These are phyloP conservation scores for Aspergillus sparsus DNA, from an alignment of 495 filamentous ascomycete genomes.

Conservation along the genomic window DNA sequence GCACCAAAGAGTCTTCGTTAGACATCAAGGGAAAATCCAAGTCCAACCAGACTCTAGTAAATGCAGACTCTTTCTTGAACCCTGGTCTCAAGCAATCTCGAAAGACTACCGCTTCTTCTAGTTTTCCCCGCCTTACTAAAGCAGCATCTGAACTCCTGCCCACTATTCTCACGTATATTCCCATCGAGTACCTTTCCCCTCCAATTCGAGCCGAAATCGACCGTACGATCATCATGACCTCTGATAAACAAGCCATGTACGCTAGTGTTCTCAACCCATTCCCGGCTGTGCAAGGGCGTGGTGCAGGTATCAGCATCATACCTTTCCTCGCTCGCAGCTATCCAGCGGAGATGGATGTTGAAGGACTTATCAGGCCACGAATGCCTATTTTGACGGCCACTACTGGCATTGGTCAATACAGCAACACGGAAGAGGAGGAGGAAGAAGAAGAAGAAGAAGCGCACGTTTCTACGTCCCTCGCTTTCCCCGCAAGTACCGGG, in stretches of 20 bases:
- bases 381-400: constrained; percentile 55
- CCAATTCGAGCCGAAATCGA: constrained; percentile 71
- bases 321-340: constrained; percentile 69
- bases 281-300: constrained; percentile 55
- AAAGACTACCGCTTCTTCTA: constrained; percentile 21
- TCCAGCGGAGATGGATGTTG: constrained; percentile 61
- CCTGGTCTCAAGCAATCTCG: constrained; percentile 34
- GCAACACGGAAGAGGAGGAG: constrained; percentile 36
- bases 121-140: constrained; percentile 33
- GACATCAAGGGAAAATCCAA: constrained; percentile 41
- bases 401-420: constrained; percentile 31
- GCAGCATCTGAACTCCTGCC: constrained; percentile 64
- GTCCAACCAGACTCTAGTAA: constrained; percentile 39
- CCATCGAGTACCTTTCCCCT: constrained; percentile 60
- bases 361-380: constrained; percentile 68
- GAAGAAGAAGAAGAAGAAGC: constrained; percentile 47
- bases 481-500: constrained; percentile 23
- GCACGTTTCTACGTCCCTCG: constrained; percentile 21
- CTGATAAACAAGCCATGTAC: constrained; percentile 67
- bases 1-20: constrained; percentile 27
- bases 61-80: constrained; percentile 58
- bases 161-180: constrained; percentile 57
- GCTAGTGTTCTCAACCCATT: constrained; percentile 79
- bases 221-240: constrained; percentile 69
- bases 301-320: constrained; percentile 66